Conservation (phyloP, 441 rosid species). For the Euphorbia celastroides region DNA sequence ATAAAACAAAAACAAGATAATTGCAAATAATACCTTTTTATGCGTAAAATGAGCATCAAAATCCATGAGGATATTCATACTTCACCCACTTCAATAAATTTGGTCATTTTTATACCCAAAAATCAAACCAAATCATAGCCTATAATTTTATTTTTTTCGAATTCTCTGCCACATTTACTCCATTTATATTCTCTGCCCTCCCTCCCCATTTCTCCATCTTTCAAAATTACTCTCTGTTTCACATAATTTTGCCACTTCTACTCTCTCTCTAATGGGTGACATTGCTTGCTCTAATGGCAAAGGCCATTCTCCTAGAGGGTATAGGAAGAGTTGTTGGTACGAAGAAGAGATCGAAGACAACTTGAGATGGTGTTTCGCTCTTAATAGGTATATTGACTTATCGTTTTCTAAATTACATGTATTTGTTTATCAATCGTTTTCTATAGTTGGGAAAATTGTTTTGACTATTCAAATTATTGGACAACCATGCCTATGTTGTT, state of each 20-base stretch:
- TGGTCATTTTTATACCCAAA: constrained; percentile 14
- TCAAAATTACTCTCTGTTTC: too few species aligned
- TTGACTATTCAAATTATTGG: too few species aligned
- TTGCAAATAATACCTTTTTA: not conserved
- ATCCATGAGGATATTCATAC: constrained; percentile 27
- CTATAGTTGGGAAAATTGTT: too few species aligned
- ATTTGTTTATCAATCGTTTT: too few species aligned
- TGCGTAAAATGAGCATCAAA: not conserved
- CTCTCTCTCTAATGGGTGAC: constrained; percentile 37
- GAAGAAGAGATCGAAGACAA: constrained; percentile 65
- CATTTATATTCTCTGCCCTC: constrained; percentile 34
- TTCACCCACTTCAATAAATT: constrained; percentile 28
- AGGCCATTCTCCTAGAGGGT: constrained; percentile 32
- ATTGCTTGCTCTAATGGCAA: constrained; percentile 38
- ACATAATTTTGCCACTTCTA: not conserved
- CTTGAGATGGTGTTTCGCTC: constrained; percentile 58
- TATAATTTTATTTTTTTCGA: too few species aligned
- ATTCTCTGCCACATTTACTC: constrained; percentile 18
- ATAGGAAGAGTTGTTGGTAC: constrained; percentile 64
- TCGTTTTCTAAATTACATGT: too few species aligned
- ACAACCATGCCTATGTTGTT: too few species aligned
- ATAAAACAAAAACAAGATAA: too few species aligned
- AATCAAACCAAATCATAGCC: constrained; percentile 16
- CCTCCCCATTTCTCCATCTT: constrained; percentile 3
- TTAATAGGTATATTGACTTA: constrained; percentile 42